A percentile compares a stretch with the other conserved stretches of the same genome.
phyloP scores from a whole-genome alignment of 1,139 yeast species.

The Magnusiomyces suaveolens region DNA sequence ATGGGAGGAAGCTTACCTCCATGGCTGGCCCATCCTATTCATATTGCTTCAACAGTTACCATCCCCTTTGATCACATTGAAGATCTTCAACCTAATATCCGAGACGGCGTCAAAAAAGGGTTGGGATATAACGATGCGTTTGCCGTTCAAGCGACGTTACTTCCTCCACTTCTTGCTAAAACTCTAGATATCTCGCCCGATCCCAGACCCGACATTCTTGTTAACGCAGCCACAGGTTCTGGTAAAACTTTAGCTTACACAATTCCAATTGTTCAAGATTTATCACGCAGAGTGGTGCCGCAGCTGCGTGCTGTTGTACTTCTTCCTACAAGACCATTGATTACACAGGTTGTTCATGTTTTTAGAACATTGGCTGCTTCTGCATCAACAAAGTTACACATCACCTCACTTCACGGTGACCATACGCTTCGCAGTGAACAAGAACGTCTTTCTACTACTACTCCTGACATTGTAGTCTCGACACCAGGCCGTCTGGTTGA shows the following conservation, averaged over 20 bases:
- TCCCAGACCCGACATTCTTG: slow-evolving; percentile 51
- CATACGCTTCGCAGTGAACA: slow-evolving; percentile 61
- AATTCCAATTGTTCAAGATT: slow-evolving; percentile 68
- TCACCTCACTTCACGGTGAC: slow-evolving; percentile 53
- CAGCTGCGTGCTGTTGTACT: slow-evolving; percentile 64
- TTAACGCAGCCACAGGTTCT: slow-evolving; percentile 92
- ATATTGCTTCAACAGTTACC: slow-evolving; percentile 32
- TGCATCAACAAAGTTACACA: slow-evolving; percentile 58
- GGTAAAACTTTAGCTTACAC: slow-evolving; percentile 91
- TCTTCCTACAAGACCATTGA: slow-evolving; percentile 85
- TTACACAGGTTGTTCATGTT: slow-evolving; percentile 68
- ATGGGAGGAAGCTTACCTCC: slow-evolving; percentile 23
- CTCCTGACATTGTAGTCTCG: slow-evolving; percentile 70
- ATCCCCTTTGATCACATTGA: slow-evolving; percentile 26
- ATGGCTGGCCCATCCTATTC: slow-evolving; percentile 63
- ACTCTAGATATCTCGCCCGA: slow-evolving; percentile 45
- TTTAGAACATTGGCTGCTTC: slow-evolving; percentile 55
- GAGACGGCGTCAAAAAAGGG: slow-evolving; percentile 39
- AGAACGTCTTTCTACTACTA: slow-evolving; percentile 34
- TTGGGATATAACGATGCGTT: slow-evolving; percentile 54
- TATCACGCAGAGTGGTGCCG: slow-evolving; percentile 59
- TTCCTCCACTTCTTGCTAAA: slow-evolving; percentile 48
- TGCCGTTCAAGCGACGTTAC: slow-evolving; percentile 66
- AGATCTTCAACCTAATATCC: slow-evolving; percentile 33
- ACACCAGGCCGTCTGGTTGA: slow-evolving; percentile 96